Conservation (phyloP, 2,329 filamentous ascomycete species). For the Juglanconis juglandina region DNA sequence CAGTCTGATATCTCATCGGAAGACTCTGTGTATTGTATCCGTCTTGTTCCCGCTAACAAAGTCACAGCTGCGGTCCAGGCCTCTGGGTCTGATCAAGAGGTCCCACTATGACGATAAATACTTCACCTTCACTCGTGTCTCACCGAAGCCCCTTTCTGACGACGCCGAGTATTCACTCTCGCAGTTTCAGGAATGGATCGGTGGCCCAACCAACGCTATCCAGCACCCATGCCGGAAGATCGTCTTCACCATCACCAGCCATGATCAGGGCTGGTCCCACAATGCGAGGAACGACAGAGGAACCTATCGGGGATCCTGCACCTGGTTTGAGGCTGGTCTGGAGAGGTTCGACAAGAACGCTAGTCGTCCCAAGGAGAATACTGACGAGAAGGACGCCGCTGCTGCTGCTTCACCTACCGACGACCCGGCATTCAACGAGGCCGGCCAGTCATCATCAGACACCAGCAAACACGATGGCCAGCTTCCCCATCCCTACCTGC, state of each 20-base stretch:
- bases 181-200: constrained; percentile 34
- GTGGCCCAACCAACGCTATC: constrained; percentile 38
- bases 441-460: no score
- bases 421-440: no score
- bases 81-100: constrained; percentile 36
- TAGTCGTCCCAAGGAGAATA: neutral
- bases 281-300: constrained; percentile 23
- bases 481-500: constrained; percentile 13
- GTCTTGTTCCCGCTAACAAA: constrained; percentile 2
- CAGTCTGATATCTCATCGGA: constrained; percentile 15
- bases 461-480: neutral
- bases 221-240: constrained; percentile 56
- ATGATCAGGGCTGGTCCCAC: constrained; percentile 54
- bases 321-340: constrained; percentile 63
- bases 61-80: constrained; percentile 37
- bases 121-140: constrained; percentile 17
- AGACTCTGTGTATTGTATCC: neutral
- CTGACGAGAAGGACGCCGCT: neutral
- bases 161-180: constrained; percentile 28
- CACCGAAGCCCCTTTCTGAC: constrained; percentile 18
- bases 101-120: constrained; percentile 22
- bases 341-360: constrained; percentile 47
- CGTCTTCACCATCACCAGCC: constrained; percentile 55
- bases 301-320: constrained; percentile 48
- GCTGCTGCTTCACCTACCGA: neutral